Evolutionary conservation across 331 rosid species (phyloP), one percentile per base, ranked within the genome.

Genomic region (Malus hybrid): DNA sequence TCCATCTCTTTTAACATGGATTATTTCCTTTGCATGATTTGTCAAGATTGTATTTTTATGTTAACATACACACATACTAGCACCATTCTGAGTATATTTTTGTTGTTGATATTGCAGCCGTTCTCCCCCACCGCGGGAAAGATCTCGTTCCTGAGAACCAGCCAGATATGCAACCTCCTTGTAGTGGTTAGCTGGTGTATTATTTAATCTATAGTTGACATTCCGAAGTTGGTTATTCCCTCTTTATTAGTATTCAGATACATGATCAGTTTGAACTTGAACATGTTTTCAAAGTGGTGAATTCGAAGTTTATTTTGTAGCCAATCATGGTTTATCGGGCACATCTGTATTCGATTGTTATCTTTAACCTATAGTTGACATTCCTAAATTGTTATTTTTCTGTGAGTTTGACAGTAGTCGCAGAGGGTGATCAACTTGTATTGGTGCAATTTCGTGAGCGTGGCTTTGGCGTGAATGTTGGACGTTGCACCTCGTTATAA

Each of bases 101-200:
- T 70, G 19, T 52, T 68, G 22, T 26, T 79, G 48, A 78, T 70
- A 34, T 46, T 80, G 89, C 90, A 91, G 97, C 84, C 92, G 87
- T 71, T 91, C 92, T 10, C 90, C 93, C 6, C 92, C 89, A 52
- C 81, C 82, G 1, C 74, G 83, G 29, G 90, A 83, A 18, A 82
- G 79, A 75, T 87, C 93, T 2, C 81, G 86, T 9, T 89, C 93
- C 29, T 86, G 77, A 74, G 84, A 65, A 64, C 76, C 55, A 74
- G 77, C 75, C 58, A 75, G 78, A 16, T 42, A 10, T 75, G 71
- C 66, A 26, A 71, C 64, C 75, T 78, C 32, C 29, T 74, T 76
- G 74, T 71, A 72, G 69, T 62, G 78, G 66, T 65, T 81, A 71
- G 82, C 86, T 68, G 85, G 63, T 81, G 33, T 77, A 73, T 58